phyloP scores from a whole-genome alignment of 208 protist species.

The Crithidia acanthocephali region DNA sequence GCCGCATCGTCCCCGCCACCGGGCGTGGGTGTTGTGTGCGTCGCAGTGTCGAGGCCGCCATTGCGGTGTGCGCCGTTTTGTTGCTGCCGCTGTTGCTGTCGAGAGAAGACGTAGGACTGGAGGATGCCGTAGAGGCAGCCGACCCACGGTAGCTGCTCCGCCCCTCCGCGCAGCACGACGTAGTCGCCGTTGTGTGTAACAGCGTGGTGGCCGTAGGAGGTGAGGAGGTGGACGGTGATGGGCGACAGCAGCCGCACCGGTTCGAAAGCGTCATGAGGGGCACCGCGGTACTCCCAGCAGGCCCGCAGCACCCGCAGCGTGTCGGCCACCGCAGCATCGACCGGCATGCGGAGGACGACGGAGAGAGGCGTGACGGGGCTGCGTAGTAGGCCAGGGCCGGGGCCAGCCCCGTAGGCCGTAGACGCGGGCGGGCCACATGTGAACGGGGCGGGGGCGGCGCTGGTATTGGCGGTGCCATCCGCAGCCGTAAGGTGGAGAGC shows the following conservation, averaged over 20 bases:
- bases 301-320: slow-evolving; percentile 47
- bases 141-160: slow-evolving; percentile 63
- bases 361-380: not conserved
- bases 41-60: not conserved
- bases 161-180: slow-evolving; percentile 53
- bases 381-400: too few relatives aligned
- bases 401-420: too few relatives aligned
- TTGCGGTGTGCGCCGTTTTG: not conserved
- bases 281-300: slow-evolving; percentile 62
- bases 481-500: not conserved
- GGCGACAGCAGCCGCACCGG: slow-evolving; percentile 47
- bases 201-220: slow-evolving; percentile 55
- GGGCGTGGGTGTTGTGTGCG: too few relatives aligned
- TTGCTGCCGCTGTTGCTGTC: slow-evolving; percentile 1
- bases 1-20: not conserved
- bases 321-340: slow-evolving; percentile 54
- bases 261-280: slow-evolving; percentile 70
- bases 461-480: not conserved
- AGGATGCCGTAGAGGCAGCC: slow-evolving; percentile 64
- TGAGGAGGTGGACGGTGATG: slow-evolving; percentile 55
- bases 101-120: slow-evolving; percentile 25
- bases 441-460: too few relatives aligned
- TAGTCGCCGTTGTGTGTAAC: slow-evolving; percentile 49
- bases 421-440: too few relatives aligned
- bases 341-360: slow-evolving; percentile 14